A percentile compares a stretch with the other conserved stretches of the same genome.
These are phyloP conservation scores for Plasmodium relictum DNA, from an alignment of 169 alveolate species.

Conservation along the genomic window DNA sequence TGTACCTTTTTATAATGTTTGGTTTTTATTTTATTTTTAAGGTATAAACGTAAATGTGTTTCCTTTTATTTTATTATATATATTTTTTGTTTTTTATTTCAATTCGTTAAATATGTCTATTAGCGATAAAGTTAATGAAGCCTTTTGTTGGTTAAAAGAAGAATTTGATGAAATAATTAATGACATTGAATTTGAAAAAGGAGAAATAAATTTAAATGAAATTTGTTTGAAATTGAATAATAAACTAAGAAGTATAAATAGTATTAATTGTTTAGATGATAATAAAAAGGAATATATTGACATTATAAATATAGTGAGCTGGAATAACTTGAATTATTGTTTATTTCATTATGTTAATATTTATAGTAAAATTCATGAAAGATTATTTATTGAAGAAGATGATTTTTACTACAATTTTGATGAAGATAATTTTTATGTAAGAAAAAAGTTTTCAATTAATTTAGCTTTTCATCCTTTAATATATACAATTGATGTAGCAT, in stretches of 20 bases:
- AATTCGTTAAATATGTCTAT: constrained; percentile 14
- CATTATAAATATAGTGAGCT: constrained; percentile 1
- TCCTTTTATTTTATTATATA: background rate
- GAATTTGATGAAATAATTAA: constrained; percentile 30
- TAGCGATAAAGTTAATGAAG: constrained; percentile 40
- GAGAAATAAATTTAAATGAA: constrained; percentile 34
- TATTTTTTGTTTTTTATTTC: background rate
- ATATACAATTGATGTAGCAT: constrained; percentile 40
- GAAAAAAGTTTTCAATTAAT: constrained; percentile 16
- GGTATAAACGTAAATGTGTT: background rate
- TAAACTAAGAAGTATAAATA: constrained; percentile 9
- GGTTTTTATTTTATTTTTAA: background rate
- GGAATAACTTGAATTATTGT: constrained; percentile 47
- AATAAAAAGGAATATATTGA: constrained; percentile 14
- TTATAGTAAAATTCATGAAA: constrained; percentile 31
- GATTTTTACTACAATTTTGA: constrained; percentile 57
- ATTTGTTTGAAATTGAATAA: constrained; percentile 20
- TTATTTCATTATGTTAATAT: constrained; percentile 43
- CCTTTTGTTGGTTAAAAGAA: constrained; percentile 52
- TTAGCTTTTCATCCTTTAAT: constrained; percentile 41
- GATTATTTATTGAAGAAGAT: constrained; percentile 42
- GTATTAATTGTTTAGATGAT: constrained; percentile 2
- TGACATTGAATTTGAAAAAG: constrained; percentile 32
- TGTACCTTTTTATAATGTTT: too few species aligned
- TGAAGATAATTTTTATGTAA: constrained; percentile 20